Conservation (phyloP, 2,329 filamentous ascomycete species). For the Purpureocillium takamizusanense region DNA sequence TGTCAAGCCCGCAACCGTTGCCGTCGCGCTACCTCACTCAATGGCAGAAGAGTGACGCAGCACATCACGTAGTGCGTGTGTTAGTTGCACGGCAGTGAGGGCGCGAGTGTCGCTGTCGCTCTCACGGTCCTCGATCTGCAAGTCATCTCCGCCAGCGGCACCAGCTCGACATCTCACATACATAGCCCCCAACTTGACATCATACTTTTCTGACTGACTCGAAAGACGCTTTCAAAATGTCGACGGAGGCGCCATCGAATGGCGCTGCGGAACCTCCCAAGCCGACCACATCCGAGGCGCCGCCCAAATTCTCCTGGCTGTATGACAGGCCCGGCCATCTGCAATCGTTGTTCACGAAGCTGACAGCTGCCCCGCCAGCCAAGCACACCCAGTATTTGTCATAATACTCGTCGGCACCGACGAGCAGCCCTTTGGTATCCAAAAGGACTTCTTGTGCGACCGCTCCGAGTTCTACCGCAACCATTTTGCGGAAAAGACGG, state of each 20-base stretch:
- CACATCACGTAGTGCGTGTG: no score
- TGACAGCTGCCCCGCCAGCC: conserved; percentile 19
- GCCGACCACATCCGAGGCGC: not conserved
- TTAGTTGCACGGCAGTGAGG: no score
- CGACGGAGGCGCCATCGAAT: conserved; percentile 1
- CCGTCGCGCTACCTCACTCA: no score
- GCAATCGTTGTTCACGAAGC: conserved; percentile 3
- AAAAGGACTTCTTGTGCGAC: conserved; percentile 48
- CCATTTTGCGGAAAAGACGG: conserved; percentile 28
- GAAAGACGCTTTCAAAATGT: conserved; percentile 5
- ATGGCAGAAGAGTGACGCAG: no score
- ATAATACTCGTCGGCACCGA: conserved; percentile 44
- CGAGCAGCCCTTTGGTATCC: conserved; percentile 46
- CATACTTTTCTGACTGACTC: no score
- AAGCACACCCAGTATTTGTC: conserved; percentile 47
- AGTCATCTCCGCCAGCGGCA: no score
- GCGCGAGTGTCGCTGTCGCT: no score
- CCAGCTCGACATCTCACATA: no score
- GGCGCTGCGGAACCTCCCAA: conserved; percentile 4
- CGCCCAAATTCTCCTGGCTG: conserved; percentile 26
- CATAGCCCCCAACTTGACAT: no score
- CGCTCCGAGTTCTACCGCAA: conserved; percentile 39
- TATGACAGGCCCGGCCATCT: conserved; percentile 11
- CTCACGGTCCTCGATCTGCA: no score
- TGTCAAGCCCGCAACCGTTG: no score